Conservation (phyloP, 192 early-diverging fungal species). For the Podila minutissima region DNA sequence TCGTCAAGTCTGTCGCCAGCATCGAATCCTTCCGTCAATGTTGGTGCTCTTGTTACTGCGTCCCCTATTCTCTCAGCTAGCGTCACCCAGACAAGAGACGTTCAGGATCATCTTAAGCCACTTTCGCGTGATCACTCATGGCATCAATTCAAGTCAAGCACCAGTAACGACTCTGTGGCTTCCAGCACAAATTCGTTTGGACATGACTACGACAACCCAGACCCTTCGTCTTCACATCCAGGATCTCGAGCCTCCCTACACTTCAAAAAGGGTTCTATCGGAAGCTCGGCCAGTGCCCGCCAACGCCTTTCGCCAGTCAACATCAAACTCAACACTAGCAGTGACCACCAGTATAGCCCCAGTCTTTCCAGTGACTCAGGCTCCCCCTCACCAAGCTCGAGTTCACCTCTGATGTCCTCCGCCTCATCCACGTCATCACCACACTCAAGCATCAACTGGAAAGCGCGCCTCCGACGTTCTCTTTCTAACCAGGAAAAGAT, state of each 20-base stretch:
- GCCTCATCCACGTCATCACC: conserved; percentile 37
- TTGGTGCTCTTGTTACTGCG: not conserved
- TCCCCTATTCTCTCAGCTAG: conserved; percentile 1
- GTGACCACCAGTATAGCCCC: conserved; percentile 38
- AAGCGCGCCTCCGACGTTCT: conserved; percentile 36
- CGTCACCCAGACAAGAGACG: not conserved
- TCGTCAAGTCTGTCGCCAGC: conserved; percentile 7
- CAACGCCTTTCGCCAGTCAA: conserved; percentile 41
- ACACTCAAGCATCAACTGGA: conserved; percentile 38
- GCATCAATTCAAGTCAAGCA: conserved; percentile 30
- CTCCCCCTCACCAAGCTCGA: conserved; percentile 39
- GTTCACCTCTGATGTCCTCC: conserved; percentile 44
- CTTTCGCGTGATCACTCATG: conserved; percentile 23
- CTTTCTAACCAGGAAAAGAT: conserved; percentile 47
- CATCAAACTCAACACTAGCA: conserved; percentile 29
- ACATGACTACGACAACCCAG: conserved; percentile 15
- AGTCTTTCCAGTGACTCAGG: conserved; percentile 42
- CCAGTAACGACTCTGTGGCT: conserved; percentile 21
- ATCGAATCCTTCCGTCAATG: not conserved
- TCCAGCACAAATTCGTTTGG: conserved; percentile 25
- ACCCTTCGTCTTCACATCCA: not conserved
- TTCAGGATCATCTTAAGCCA: conserved; percentile 14
- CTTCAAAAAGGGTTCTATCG: conserved; percentile 34
- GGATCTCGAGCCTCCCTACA: conserved; percentile 20
- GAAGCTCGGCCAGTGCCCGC: conserved; percentile 13